These are phyloP conservation scores for Solanum virginianum DNA, from an alignment of 257 asterid genomes.

Conservation along the genomic window DNA sequence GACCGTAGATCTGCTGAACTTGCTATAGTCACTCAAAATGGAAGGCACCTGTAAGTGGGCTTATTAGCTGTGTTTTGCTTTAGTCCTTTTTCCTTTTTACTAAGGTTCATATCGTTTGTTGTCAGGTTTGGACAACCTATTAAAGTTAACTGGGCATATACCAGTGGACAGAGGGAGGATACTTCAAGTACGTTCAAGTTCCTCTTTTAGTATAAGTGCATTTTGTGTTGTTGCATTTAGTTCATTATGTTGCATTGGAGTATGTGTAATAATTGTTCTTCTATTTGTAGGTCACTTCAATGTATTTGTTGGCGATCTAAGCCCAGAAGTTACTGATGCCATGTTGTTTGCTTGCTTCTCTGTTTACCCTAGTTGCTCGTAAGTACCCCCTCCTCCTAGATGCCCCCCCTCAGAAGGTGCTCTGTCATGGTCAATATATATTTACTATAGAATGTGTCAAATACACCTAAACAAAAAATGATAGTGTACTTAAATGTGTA, in stretches of 20 bases:
- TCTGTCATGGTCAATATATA: not conserved
- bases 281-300: constrained; percentile 57
- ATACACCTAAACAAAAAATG: not conserved
- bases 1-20: constrained; percentile 43
- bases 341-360: constrained; percentile 83
- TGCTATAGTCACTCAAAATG: constrained; percentile 35
- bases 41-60: constrained; percentile 52
- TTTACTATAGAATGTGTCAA: not conserved
- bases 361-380: constrained; percentile 79
- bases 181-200: constrained; percentile 50
- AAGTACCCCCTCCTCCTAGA: constrained; percentile 18
- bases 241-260: not conserved
- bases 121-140: constrained; percentile 97
- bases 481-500: not conserved
- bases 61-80: not conserved
- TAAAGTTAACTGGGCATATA: constrained; percentile 95
- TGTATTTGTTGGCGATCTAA: constrained; percentile 93
- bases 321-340: constrained; percentile 97
- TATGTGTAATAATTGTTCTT: not conserved
- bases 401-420: not conserved
- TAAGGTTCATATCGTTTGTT: constrained; percentile 2
- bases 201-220: not conserved
- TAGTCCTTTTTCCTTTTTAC: not conserved
- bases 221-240: not conserved
- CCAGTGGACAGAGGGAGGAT: constrained; percentile 93